Conservation (phyloP, 768 basidiomycete genomes). For the Tricholoma sp. region DNA sequence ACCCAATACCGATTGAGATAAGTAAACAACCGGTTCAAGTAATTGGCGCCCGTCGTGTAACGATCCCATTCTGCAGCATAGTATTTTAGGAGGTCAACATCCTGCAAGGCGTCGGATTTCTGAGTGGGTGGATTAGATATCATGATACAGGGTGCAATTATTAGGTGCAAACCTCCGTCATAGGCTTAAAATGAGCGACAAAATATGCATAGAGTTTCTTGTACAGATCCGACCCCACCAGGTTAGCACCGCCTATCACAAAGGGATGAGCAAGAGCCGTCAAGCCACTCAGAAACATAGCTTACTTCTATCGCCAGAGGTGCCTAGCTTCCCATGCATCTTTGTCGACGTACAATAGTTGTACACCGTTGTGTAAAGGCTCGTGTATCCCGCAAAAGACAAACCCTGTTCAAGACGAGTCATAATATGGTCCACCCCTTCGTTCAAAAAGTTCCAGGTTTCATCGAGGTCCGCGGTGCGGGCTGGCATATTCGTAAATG, state of each 20-base stretch:
- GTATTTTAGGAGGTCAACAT: slow-evolving; percentile 87
- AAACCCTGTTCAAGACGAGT: slow-evolving; percentile 80
- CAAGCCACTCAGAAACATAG: slow-evolving; percentile 16
- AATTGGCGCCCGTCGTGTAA: slow-evolving; percentile 96
- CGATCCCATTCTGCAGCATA: slow-evolving; percentile 94
- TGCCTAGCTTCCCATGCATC: slow-evolving; percentile 57
- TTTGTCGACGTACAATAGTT: slow-evolving; percentile 96
- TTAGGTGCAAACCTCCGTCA: slow-evolving; percentile 37
- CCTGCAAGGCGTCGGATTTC: slow-evolving; percentile 79
- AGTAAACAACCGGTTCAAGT: slow-evolving; percentile 93
- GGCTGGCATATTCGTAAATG: slow-evolving; percentile 51
- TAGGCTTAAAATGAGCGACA: slow-evolving; percentile 73
- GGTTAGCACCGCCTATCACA: slow-evolving; percentile 78
- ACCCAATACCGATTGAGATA: slow-evolving; percentile 99
- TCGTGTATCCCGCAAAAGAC: slow-evolving; percentile 69
- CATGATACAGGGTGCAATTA: not conserved
- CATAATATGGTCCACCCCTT: slow-evolving; percentile 90
- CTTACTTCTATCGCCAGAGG: slow-evolving; percentile 61
- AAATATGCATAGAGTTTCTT: slow-evolving; percentile 91
- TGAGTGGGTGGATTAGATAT: slow-evolving; percentile 24
- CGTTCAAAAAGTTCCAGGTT: slow-evolving; percentile 82
- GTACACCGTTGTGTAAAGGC: slow-evolving; percentile 87
- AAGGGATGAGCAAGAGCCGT: slow-evolving; percentile 2
- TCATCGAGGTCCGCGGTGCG: slow-evolving; percentile 73
- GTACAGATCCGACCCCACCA: slow-evolving; percentile 98